Evolutionary conservation across 306 rosid species (phyloP).

Genomic region (Pyrus betulifolia): DNA sequence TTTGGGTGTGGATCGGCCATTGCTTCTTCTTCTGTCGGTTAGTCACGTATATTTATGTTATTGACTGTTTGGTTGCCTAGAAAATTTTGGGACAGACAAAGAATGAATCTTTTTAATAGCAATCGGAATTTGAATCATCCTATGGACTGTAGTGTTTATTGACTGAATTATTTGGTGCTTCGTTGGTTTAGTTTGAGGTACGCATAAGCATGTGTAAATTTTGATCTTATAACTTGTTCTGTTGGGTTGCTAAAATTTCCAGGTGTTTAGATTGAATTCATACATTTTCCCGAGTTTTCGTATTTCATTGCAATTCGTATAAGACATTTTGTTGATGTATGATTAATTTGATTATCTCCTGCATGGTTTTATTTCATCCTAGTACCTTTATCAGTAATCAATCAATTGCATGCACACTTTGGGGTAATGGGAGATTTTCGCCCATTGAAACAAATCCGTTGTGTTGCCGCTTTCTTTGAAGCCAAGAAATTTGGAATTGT

Average conservation of each 20-base stretch:
- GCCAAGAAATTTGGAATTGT: not conserved
- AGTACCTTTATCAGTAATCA: not conserved
- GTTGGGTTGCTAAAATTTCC: not conserved
- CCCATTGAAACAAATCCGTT: too few species aligned
- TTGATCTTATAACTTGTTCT: not conserved
- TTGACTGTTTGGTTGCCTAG: not conserved
- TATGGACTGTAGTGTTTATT: not conserved
- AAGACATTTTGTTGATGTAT: not conserved
- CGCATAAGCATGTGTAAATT: not conserved
- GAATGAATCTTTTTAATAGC: not conserved
- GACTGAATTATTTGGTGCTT: not conserved
- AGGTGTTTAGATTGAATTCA: not conserved
- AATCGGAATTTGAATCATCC: not conserved
- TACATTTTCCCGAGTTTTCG: not conserved
- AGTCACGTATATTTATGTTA: not conserved
- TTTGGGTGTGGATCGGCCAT: slow-evolving; percentile 92
- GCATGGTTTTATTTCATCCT: not conserved
- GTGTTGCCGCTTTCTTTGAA: not conserved
- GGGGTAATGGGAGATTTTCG: not conserved
- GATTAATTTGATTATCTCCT: not conserved
- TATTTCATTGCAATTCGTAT: not conserved
- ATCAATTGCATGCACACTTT: not conserved
- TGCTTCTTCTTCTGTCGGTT: slow-evolving; percentile 89
- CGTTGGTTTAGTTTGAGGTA: not conserved
- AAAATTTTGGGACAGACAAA: not conserved